Evolutionary conservation across 2,329 filamentous ascomycete species (phyloP), one percentile per base, ranked within the genome.

Genomic region (Camillea tinctor): DNA sequence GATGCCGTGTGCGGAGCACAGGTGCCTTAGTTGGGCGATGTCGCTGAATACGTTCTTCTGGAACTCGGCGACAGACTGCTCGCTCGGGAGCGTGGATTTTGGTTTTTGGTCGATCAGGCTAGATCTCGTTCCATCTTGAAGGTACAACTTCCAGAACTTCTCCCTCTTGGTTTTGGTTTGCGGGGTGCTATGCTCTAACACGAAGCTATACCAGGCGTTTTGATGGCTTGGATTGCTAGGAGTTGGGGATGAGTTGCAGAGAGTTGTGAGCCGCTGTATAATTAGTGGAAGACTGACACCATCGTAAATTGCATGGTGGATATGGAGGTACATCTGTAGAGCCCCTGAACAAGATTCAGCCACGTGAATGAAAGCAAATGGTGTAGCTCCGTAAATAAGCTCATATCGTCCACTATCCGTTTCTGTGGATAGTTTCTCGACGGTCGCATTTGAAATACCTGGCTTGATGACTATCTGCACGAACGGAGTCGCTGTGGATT

Each of bases 221-320:
- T n/a, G 23, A 49, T 44, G 15, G 6, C 1, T 2, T 15, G 21
- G 24, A 30, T 15, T 21, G 9, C 8, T 15, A 9, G 54, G 15
- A 5, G 36, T 17, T 1, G 54, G 17, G 6, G 52, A 4, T n/a
- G 24, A 54, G 54, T 20, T 53, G 49, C 68, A 73, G 15, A 76
- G 64, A 7, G 64, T 55, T 1, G 61, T 19, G 23, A 81, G 74
- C 0, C 73, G 69, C 1, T 81, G 71, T 21, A 92, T 77, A 5
- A 96, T 76, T 0, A 81, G 71, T 0, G 88, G 84, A 4, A 97
- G 78, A 67, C 91, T 95, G 61, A 96, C 81, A 5, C 88, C 93
- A 72, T 97, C 94, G 70, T 97, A 98, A 0, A 97, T 79, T 0
- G 91, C 90, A 72, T 98, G 93, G 64, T 97, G 93, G 4, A 97